Base-by-base conservation (phyloP, 2,329 filamentous ascomycete species). In the Fusarium avenaceum region DNA sequence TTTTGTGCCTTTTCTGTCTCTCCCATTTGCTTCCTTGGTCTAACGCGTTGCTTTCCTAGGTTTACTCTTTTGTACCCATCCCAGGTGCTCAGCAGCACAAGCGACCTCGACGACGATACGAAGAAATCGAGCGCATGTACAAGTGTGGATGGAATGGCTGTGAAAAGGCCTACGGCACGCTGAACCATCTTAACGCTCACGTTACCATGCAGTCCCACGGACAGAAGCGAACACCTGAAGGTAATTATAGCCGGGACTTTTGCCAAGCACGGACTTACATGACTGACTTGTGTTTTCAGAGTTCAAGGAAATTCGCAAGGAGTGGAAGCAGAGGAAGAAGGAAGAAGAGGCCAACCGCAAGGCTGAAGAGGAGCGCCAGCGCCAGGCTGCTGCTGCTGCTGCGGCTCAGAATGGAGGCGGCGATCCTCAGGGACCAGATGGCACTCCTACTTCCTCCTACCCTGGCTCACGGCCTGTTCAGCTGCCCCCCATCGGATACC, bases 251-350 rank as follows among this genome's bases (percentile, higher is more conserved):
- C 24, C 4, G 11, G 35, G 19, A 8, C 19, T 28, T 20, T 10
- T 30, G 13, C 14, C 17, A 30, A 22, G 7, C 17, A 44, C 7
- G 13, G 17, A 38, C 17, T 38, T 44, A 7, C 9, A 33, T 33
- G 6, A 35, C 76, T 79, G 74, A 78, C 74, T 22, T 11, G 3
- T n/a, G 57, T 8, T 65, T 75, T 70, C 76, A 98, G 96, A 98
- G 80, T 98, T 99, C 83, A 99, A 99, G 79, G 96, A 99, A 77
- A 97, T 98, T 63, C 92, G 96, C 68, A 98, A 98, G 78, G 95
- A 98, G 77, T 99, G 96, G 96, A 99, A 98, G 84, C 92, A 93
- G 39, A 93, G 96, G 76, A 98, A 98, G 88, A 99, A 99, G 92
- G 96, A 98, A 79, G 95, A 98, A 69, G 94, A 97, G 39, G 67